These are phyloP conservation scores for Metschnikowia noctiluminum DNA, from an alignment of 805 yeast species.

Conservation along the genomic window DNA sequence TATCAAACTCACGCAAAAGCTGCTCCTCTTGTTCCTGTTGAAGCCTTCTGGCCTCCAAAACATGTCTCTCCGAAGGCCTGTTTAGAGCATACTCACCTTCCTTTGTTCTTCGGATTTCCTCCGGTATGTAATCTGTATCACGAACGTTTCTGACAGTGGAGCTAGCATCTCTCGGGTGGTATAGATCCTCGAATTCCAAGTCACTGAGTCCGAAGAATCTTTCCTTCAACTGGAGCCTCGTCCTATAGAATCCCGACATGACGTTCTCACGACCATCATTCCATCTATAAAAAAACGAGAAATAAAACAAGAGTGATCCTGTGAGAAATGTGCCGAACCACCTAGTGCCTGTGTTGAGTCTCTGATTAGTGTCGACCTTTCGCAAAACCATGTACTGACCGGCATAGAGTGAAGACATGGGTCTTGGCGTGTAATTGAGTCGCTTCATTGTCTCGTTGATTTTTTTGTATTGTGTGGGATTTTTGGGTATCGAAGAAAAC, in stretches of 20 bases:
- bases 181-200: conserved; percentile 62
- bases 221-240: conserved; percentile 56
- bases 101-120: conserved; percentile 38
- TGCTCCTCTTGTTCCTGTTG: conserved; percentile 64
- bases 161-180: conserved; percentile 41
- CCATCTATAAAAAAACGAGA: conserved; percentile 77
- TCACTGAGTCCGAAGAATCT: conserved; percentile 52
- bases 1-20: conserved; percentile 33
- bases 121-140: conserved; percentile 42
- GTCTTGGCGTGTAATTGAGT: conserved; percentile 75
- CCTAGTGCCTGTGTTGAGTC: conserved; percentile 59
- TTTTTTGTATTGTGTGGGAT: conserved; percentile 62
- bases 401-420: conserved; percentile 67
- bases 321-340: conserved; percentile 52
- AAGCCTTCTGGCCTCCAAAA: conserved; percentile 69
- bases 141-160: conserved; percentile 42
- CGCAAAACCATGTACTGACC: conserved; percentile 75
- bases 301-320: conserved; percentile 49
- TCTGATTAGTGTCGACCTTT: conserved; percentile 48
- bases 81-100: conserved; percentile 52
- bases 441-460: conserved; percentile 72
- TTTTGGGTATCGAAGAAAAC: conserved; percentile 58
- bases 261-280: conserved; percentile 79
- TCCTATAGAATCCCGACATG: conserved; percentile 63
- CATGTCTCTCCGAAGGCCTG: conserved; percentile 68